phyloP scores from a whole-genome alignment of 1,284 basidiomycete genomes.

The Pseudozyma tsukubaensis region DNA sequence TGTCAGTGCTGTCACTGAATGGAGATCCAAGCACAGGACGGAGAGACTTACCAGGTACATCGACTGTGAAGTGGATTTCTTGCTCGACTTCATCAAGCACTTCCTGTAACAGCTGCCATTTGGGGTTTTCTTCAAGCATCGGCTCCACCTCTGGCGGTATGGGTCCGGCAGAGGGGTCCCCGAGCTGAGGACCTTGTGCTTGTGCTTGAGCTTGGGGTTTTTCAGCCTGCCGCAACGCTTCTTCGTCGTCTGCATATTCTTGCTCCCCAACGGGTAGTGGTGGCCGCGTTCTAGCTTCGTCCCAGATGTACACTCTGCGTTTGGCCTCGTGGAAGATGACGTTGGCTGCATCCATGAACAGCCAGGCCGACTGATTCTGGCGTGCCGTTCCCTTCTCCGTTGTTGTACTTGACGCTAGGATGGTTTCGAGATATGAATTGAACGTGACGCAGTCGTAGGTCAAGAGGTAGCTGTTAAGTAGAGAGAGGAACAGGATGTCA shows the following conservation, averaged over 20 bases:
- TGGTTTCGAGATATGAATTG: slow-evolving; percentile 89
- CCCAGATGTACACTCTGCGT: slow-evolving; percentile 79
- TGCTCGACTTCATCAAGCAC: slow-evolving; percentile 91
- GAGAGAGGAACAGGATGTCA: neutral
- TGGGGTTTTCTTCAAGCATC: slow-evolving; percentile 91
- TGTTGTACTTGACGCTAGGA: slow-evolving; percentile 79
- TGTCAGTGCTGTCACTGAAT: slow-evolving; percentile 8
- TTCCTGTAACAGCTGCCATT: slow-evolving; percentile 88
- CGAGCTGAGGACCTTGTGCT: neutral
- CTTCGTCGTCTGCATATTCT: slow-evolving; percentile 61
- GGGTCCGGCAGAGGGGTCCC: slow-evolving; percentile 4
- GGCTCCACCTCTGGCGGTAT: slow-evolving; percentile 81
- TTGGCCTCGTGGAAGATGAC: slow-evolving; percentile 86
- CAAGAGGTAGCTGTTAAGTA: slow-evolving; percentile 79
- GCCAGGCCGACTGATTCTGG: slow-evolving; percentile 82
- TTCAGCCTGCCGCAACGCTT: slow-evolving; percentile 62
- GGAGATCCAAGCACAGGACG: neutral
- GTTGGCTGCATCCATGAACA: slow-evolving; percentile 88
- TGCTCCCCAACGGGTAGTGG: slow-evolving; percentile 2
- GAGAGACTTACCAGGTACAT: slow-evolving; percentile 41
- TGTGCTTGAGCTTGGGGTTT: neutral
- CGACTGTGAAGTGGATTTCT: slow-evolving; percentile 75
- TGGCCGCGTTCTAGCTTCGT: slow-evolving; percentile 38
- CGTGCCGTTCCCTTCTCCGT: slow-evolving; percentile 53
- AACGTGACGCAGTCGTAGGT: slow-evolving; percentile 92